Conservation (phyloP, 2,329 filamentous ascomycete genomes). For the Fusarium sambucinum region DNA sequence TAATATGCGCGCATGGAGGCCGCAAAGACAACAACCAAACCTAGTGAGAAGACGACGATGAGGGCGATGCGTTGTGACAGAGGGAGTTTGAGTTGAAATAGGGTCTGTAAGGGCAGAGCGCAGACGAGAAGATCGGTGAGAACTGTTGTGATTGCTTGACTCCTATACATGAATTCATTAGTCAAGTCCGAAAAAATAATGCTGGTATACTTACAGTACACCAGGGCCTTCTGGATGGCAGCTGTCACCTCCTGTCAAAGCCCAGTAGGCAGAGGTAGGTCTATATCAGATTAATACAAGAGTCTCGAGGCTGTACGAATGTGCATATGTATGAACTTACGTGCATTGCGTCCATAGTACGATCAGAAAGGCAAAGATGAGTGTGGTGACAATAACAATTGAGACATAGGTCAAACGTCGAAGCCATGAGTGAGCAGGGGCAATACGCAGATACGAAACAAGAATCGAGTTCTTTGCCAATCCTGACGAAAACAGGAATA, state of each 20-base stretch:
- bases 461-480: slow-evolving; percentile 58
- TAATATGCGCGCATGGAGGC: slow-evolving; percentile 55
- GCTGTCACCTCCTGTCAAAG: slow-evolving; percentile 36
- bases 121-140: slow-evolving; percentile 54
- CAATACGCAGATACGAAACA: slow-evolving; percentile 56
- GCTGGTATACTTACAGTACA: slow-evolving; percentile 39
- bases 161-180: slow-evolving; percentile 26
- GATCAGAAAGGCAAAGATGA: slow-evolving; percentile 51
- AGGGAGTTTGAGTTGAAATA: slow-evolving; percentile 51
- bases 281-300: slow-evolving; percentile 10
- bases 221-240: slow-evolving; percentile 50
- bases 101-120: slow-evolving; percentile 53
- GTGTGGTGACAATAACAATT: slow-evolving; percentile 47
- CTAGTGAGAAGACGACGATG: slow-evolving; percentile 54
- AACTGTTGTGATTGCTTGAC: slow-evolving; percentile 52
- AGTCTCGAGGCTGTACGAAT: neutral
- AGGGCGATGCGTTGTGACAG: slow-evolving; percentile 52
- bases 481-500: slow-evolving; percentile 56
- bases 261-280: slow-evolving; percentile 45
- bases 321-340: slow-evolving; percentile 39
- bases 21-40: slow-evolving; percentile 54
- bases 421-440: slow-evolving; percentile 51
- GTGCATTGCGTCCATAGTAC: slow-evolving; percentile 55
- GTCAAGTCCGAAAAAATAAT: neutral
- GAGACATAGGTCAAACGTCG: slow-evolving; percentile 49